Conservation (phyloP, 2,329 filamentous ascomycete genomes). For the Trichothecium sympodiale region DNA sequence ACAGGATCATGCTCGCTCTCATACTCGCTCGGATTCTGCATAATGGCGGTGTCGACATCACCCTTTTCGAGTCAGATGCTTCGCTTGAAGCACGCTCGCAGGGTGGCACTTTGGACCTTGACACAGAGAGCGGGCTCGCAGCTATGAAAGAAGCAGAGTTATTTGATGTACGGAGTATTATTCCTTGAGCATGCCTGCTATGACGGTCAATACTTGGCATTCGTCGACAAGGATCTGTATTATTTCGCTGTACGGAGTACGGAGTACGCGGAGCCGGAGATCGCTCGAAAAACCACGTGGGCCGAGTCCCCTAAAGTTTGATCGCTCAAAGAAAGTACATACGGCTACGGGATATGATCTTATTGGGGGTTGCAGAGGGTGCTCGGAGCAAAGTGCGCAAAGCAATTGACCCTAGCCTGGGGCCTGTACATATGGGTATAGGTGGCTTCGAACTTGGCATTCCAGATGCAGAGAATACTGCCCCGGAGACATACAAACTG, state of each 20-base stretch:
- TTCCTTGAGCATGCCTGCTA: constrained; percentile 39
- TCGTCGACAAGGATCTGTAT: constrained; percentile 30
- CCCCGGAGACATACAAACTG: constrained; percentile 29
- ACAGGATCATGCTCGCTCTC: too few relatives aligned
- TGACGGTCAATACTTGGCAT: constrained; percentile 37
- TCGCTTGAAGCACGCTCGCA: constrained; percentile 32
- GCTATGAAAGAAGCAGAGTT: constrained; percentile 39
- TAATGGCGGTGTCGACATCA: constrained; percentile 30
- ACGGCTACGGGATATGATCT: constrained; percentile 27
- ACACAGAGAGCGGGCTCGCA: constrained; percentile 36
- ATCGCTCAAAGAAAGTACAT: constrained; percentile 24
- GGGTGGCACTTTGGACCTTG: constrained; percentile 44
- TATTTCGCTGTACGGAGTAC: constrained; percentile 18
- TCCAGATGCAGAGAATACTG: constrained; percentile 25
- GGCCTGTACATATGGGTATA: constrained; percentile 35
- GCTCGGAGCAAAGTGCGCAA: constrained; percentile 24
- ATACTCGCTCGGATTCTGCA: constrained; percentile 41
- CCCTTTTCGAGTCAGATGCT: constrained; percentile 37
- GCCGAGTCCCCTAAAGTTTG: constrained; percentile 30
- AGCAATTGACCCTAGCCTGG: constrained; percentile 20
- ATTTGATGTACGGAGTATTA: constrained; percentile 32
- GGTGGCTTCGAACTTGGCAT: constrained; percentile 29
- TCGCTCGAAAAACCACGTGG: constrained; percentile 43
- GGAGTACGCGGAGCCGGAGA: constrained; percentile 16
- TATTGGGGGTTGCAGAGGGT: constrained; percentile 23